Percentiles rank a stretch among this genome's conserved stretches.
Conservation (phyloP, 768 basidiomycete species). For the Trametes elegans region DNA sequence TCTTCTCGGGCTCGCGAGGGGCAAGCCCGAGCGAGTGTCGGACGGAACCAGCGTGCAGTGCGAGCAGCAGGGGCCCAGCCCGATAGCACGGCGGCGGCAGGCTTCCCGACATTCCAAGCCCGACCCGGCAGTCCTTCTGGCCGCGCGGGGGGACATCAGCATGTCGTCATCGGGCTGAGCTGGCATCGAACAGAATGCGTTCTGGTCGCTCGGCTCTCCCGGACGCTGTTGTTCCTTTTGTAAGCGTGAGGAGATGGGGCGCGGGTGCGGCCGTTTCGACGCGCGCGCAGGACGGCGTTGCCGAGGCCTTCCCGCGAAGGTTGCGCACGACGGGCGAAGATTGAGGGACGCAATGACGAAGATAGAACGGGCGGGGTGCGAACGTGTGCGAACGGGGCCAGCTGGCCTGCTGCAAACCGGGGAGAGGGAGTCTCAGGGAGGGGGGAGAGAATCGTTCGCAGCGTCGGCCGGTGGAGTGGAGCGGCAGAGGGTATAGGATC, state of each 20-base stretch:
- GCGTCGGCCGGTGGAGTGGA: not conserved
- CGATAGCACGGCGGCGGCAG: not conserved
- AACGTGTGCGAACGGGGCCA: not conserved
- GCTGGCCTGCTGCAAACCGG: not conserved
- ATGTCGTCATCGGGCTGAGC: not conserved
- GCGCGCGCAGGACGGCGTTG: constrained; percentile 1
- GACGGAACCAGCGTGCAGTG: not conserved
- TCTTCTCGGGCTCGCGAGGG: too few species aligned
- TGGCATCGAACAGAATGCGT: not conserved
- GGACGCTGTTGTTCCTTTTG: not conserved
- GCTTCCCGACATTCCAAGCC: not conserved
- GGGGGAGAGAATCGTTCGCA: not conserved
- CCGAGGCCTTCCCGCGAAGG: constrained; percentile 17
- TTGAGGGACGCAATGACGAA: not conserved
- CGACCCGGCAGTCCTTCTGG: not conserved
- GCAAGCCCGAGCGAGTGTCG: not conserved
- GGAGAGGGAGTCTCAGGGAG: not conserved
- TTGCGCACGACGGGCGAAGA: constrained; percentile 6
- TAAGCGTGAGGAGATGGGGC: not conserved
- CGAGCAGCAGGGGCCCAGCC: not conserved
- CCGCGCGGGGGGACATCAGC: constrained; percentile 10
- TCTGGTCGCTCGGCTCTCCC: constrained; percentile 6
- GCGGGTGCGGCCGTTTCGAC: not conserved
- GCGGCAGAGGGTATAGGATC: not conserved
- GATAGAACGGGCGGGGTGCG: constrained; percentile 1